Base-by-base conservation (phyloP, 305 asterid species). In the Caryopteris hybrid region DNA sequence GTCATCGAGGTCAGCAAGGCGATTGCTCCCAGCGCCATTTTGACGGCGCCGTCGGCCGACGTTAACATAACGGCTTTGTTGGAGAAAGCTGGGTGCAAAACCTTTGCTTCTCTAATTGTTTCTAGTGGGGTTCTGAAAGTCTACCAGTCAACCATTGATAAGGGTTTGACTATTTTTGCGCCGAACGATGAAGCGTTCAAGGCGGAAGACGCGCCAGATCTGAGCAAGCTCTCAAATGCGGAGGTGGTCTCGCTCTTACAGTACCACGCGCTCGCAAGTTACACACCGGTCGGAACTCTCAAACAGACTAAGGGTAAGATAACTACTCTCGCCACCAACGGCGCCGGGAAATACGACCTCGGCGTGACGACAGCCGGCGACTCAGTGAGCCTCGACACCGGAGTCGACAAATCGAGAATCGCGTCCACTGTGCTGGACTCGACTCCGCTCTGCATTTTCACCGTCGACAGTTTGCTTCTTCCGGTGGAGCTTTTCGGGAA, bases 151-250 rank as follows among this genome's bases (percentile, higher is more conserved):
- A 90, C 95, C 12, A 61, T 64, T 0, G 87, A 43, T 0, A 84
- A 87, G 25, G 99, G 97, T 0, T 52, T 93, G 48, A 93, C 99
- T 25, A 27, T 93, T 10, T 93, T 93, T 7, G 97, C 99, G 1
- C 99, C 99, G 0, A 79, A 78, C 72, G 99, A 93, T 43, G 99
- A 93, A 82, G 96, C 99, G 3, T 93, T 93, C 31, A 91, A 91
- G 84, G 90, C 78, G 6, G 70, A 66, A 2, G 83, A 66, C 29
- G 74, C 43, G 21, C 96, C 96, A 29, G 96, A 91, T 89, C 89
- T 91, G 77, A 84, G 61, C 64, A 79, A 72, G 70, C 87, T 91
- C 6, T 54, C 84, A 22, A 88, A 82, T 51, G 96, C 96, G 0
- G 99, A 91, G 68, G 72, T 91, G 12, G 96, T 83, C 14, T 86